Percentiles rank a stretch among this genome's conserved stretches.
phyloP scores from a whole-genome alignment of 2,329 filamentous ascomycete genomes.

The Colletotrichum viniferum region DNA sequence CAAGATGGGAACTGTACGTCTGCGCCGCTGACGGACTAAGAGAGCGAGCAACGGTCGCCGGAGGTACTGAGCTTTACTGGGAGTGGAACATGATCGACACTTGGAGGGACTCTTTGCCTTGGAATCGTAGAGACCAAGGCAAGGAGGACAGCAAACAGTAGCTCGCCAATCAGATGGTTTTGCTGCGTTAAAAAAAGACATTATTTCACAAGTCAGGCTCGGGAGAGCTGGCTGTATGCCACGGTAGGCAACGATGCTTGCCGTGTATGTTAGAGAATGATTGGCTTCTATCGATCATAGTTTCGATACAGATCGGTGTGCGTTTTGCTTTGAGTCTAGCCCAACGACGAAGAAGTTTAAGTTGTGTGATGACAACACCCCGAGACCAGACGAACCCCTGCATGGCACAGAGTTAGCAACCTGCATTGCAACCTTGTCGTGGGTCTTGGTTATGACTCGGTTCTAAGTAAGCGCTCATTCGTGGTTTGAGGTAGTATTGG shows the following conservation, averaged over 20 bases:
- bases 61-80: not conserved
- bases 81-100: not conserved
- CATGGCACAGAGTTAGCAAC: not conserved
- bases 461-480: not conserved
- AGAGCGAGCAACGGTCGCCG: not conserved
- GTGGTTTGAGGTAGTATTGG: not conserved
- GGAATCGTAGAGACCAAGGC: not conserved
- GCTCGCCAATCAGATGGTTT: not conserved
- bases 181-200: fast-evolving
- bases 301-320: not conserved
- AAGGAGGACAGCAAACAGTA: not conserved
- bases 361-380: not conserved
- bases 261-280: not conserved
- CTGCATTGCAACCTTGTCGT: not conserved
- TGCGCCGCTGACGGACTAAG: not conserved
- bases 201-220: not conserved
- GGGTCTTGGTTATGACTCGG: not conserved
- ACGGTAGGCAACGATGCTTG: not conserved
- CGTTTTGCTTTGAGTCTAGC: not conserved
- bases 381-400: not conserved
- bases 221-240: fast-evolving
- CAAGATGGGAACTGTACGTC: not conserved
- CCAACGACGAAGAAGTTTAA: not conserved
- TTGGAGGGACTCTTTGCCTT: not conserved
- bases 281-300: not conserved